phyloP scores from a whole-genome alignment of 805 yeast species.

The Candida ovalis region DNA sequence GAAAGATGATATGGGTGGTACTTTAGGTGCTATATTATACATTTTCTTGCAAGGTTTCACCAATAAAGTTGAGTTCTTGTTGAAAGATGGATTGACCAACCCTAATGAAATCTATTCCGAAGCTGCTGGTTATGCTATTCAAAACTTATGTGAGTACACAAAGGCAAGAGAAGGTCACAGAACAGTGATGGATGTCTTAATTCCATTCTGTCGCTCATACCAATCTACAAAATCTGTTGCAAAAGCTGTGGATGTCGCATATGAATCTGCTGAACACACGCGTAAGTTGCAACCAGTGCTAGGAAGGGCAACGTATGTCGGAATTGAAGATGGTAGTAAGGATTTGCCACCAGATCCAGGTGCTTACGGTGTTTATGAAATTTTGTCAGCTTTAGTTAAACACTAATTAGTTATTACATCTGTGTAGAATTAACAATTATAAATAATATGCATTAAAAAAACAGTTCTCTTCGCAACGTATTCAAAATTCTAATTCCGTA shows the following conservation, averaged over 20 bases:
- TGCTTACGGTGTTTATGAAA: slow-evolving; percentile 36
- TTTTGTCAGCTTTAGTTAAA: slow-evolving; percentile 24
- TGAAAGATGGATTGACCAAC: slow-evolving; percentile 5
- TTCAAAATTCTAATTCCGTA: too few relatives aligned
- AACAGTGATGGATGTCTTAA: slow-evolving; percentile 38
- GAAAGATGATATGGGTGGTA: slow-evolving; percentile 38
- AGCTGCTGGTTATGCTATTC: slow-evolving; percentile 27
- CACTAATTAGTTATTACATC: too few relatives aligned
- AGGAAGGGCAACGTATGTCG: slow-evolving; percentile 38
- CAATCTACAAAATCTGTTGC: slow-evolving; percentile 20
- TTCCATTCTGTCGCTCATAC: slow-evolving; percentile 32
- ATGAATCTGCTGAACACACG: slow-evolving; percentile 34
- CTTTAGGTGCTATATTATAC: slow-evolving; percentile 35
- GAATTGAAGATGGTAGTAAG: slow-evolving; percentile 23
- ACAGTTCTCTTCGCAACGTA: too few relatives aligned
- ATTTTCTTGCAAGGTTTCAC: slow-evolving; percentile 27
- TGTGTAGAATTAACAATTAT: too few relatives aligned
- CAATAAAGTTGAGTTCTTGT: slow-evolving; percentile 27
- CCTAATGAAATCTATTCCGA: slow-evolving; percentile 18
- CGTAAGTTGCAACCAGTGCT: slow-evolving; percentile 32
- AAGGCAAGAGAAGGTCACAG: slow-evolving; percentile 37
- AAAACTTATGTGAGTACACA: slow-evolving; percentile 30
- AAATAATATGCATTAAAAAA: too few relatives aligned
- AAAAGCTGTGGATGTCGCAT: slow-evolving; percentile 28
- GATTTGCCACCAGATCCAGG: slow-evolving; percentile 40